Evolutionary conservation across 2,329 filamentous ascomycete species (phyloP), one percentile per base, ranked within the genome.

Genomic region (Ploettnerulaceae sp.): DNA sequence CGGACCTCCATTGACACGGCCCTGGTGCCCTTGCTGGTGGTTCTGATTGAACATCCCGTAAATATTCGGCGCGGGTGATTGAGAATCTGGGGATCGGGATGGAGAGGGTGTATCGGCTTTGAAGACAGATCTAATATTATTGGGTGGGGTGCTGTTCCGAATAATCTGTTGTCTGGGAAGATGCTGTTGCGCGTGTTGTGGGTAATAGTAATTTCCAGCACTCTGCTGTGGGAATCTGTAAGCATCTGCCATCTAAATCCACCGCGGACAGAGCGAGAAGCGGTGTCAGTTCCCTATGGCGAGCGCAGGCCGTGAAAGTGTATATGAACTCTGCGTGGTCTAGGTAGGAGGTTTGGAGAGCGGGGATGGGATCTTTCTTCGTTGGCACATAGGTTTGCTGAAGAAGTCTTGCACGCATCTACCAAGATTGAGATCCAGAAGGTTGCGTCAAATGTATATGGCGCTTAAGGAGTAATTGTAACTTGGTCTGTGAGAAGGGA

Each of bases 1-100:
- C 21, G 77, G 76, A 53, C 80, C 80, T 59, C 83, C 84, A 69
- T 89, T 89, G 67, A 89, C 77, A 69, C 86, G 82, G 69, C 77
- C 78, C 71, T 82, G 82, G 65, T 88, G 85, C 65, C 81, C 80
- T 69, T 83, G 81, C 64, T 86, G 81, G 47, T 72, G 69, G 64
- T 74, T 75, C 67, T 86, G 82, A 63, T 79, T 81, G 73, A 84
- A 89, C 85, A 89, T 89, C 66, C 75, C 58, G 63, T 64, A 65
- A 32, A 58, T 45, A 34, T 50, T 57, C 37, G 55, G 61, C n/a
- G 56, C 62, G 8, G 63, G 58, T 41, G 62, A 64, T 39, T 74
- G 56, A 8, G 60, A 51, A 40, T 74, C 75, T 34, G 76, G 75
- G 35, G 76, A 79, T 59, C 75, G 73, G 52, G 76, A 73, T 50